phyloP scores from a whole-genome alignment of 768 basidiomycete species.

The Rhodocollybia butyracea region DNA sequence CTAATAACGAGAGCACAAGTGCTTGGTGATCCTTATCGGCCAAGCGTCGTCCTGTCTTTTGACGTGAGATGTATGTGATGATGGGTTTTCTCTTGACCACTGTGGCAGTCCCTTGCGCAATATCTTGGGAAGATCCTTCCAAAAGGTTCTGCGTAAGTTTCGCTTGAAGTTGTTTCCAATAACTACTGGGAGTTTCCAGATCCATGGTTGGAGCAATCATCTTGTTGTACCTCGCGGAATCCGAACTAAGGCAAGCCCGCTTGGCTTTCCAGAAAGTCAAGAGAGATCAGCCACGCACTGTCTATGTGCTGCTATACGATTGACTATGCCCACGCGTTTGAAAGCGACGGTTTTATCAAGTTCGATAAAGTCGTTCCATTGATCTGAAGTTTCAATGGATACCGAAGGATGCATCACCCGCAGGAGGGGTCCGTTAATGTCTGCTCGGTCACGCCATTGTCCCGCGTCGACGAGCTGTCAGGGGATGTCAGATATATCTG shows the following conservation, averaged over 20 bases:
- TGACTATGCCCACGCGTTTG: slow-evolving; percentile 56
- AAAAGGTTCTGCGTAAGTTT: slow-evolving; percentile 22
- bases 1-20: slow-evolving; percentile 43
- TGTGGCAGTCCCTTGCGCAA: slow-evolving; percentile 8
- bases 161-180: slow-evolving; percentile 34
- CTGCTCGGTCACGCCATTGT: slow-evolving; percentile 59
- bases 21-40: slow-evolving; percentile 43
- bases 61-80: slow-evolving; percentile 61
- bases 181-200: slow-evolving; percentile 22
- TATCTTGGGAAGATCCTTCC: slow-evolving; percentile 27
- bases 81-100: slow-evolving; percentile 20
- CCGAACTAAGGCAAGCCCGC: slow-evolving; percentile 27
- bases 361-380: slow-evolving; percentile 59
- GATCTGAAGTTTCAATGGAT: slow-evolving; percentile 52
- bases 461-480: slow-evolving; percentile 20
- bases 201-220: slow-evolving; percentile 34
- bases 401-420: slow-evolving; percentile 60
- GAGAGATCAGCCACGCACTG: slow-evolving; percentile 24
- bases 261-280: slow-evolving; percentile 19
- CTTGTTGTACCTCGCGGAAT: slow-evolving; percentile 27
- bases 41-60: slow-evolving; percentile 39
- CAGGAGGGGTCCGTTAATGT: slow-evolving; percentile 61
- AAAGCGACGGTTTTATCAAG: slow-evolving; percentile 52
- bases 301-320: slow-evolving; percentile 59
- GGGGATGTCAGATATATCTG: not conserved